Evolutionary conservation across 805 yeast genomes (phyloP).

Genomic region (Teunomyces panamensis): DNA sequence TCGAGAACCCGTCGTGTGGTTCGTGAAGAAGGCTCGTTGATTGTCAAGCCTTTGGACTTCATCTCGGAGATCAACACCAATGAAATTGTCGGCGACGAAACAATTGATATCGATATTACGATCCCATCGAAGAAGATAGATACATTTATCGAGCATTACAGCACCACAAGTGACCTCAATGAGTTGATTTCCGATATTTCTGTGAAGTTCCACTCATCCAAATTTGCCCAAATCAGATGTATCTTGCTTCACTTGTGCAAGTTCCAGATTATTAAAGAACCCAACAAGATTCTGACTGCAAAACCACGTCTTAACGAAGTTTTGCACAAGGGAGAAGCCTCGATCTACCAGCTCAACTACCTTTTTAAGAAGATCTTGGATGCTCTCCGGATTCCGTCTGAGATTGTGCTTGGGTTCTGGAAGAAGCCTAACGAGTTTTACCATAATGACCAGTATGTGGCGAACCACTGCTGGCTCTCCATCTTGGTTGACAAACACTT

Average conservation of each 20-base stretch:
- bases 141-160: conserved; percentile 31
- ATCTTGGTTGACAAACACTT: conserved; percentile 73
- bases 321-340: conserved; percentile 51
- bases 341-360: conserved; percentile 71
- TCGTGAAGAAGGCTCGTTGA: conserved; percentile 34
- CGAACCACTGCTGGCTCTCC: conserved; percentile 89
- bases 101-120: conserved; percentile 10
- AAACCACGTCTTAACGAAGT: conserved; percentile 44
- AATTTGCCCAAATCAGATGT: conserved; percentile 56
- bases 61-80: conserved; percentile 41
- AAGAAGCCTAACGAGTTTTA: conserved; percentile 69
- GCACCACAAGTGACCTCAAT: conserved; percentile 30
- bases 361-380: conserved; percentile 71
- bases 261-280: conserved; percentile 46
- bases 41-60: conserved; percentile 42
- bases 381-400: conserved; percentile 67
- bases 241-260: conserved; percentile 67
- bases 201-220: conserved; percentile 34
- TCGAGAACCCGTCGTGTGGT: conserved; percentile 60
- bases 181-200: conserved; percentile 42
- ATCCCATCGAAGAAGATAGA: conserved; percentile 23
- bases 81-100: conserved; percentile 23
- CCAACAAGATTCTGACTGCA: conserved; percentile 31
- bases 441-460: conserved; percentile 48
- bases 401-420: conserved; percentile 77